Conservation (phyloP, 2,329 filamentous ascomycete species). For the Endothia cerciana region DNA sequence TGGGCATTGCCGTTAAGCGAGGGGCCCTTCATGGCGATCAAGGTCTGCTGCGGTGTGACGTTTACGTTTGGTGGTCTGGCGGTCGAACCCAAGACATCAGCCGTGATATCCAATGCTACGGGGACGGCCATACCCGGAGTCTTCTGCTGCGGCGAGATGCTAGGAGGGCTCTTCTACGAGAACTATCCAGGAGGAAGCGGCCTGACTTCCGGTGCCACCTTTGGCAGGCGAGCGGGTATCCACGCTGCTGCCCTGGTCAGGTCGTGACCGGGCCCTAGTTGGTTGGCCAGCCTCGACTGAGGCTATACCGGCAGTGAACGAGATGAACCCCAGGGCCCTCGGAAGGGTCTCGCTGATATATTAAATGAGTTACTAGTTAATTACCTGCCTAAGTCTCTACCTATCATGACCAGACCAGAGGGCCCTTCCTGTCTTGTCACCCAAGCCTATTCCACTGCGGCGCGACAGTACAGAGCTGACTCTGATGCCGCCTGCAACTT, state of each 20-base stretch:
- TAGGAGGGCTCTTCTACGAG: conserved; percentile 65
- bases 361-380: background rate
- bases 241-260: conserved; percentile 36
- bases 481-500: no score
- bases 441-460: no score
- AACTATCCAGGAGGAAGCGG: conserved; percentile 69
- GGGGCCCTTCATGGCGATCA: conserved; percentile 64
- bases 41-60: conserved; percentile 67
- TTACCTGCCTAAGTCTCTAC: no score
- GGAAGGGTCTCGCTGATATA: background rate
- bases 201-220: conserved; percentile 61
- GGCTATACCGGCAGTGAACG: no score
- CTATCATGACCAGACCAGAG: no score
- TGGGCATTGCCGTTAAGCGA: conserved; percentile 65
- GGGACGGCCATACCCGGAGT: conserved; percentile 55
- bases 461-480: no score
- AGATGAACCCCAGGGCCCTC: no score
- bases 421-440: no score
- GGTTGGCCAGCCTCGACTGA: no score
- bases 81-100: conserved; percentile 57
- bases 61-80: conserved; percentile 70
- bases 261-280: background rate
- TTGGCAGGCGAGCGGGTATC: conserved; percentile 47
- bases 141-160: conserved; percentile 67
- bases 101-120: conserved; percentile 52